These are phyloP conservation scores for Raffaelea arxii DNA, from an alignment of 2,329 filamentous ascomycete species.

Conservation along the genomic window DNA sequence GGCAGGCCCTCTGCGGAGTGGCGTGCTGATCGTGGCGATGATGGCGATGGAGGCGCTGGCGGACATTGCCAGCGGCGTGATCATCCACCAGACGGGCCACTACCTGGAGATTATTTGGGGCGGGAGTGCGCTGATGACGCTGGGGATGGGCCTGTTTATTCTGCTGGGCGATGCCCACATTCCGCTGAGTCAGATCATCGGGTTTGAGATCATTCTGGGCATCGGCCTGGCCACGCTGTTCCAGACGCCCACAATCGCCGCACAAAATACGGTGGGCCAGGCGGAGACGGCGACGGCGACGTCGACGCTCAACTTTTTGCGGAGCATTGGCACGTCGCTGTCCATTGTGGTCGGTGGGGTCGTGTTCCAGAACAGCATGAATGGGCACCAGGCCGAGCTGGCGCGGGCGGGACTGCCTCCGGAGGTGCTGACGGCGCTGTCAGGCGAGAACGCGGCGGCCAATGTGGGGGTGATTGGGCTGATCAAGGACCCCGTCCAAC, in stretches of 20 bases:
- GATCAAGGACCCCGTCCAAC: slow-evolving; percentile 5
- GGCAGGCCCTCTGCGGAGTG: slow-evolving; percentile 33
- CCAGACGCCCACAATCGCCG: slow-evolving; percentile 47
- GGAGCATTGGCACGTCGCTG: slow-evolving; percentile 51
- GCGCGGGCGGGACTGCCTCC: slow-evolving; percentile 23
- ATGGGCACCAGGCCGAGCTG: slow-evolving; percentile 21
- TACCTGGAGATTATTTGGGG: slow-evolving; percentile 42
- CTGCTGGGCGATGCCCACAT: slow-evolving; percentile 35
- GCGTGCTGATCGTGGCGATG: slow-evolving; percentile 45
- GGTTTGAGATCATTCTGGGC: slow-evolving; percentile 46
- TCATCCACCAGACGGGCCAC: slow-evolving; percentile 42
- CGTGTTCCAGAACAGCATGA: slow-evolving; percentile 68
- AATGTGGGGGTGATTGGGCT: slow-evolving; percentile 50
- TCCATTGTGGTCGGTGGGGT: slow-evolving; percentile 68
- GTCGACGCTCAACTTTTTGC: slow-evolving; percentile 44
- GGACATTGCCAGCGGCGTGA: slow-evolving; percentile 29
- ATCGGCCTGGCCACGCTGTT: slow-evolving; percentile 49
- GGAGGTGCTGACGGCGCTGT: slow-evolving; percentile 23
- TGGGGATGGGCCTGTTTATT: slow-evolving; percentile 46
- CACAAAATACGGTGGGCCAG: slow-evolving; percentile 48
- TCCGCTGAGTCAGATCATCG: slow-evolving; percentile 28
- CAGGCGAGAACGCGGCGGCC: slow-evolving; percentile 48
- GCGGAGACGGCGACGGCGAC: slow-evolving; percentile 49
- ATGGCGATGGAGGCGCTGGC: slow-evolving; percentile 36
- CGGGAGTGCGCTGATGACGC: slow-evolving; percentile 38